Evolutionary conservation across 768 basidiomycete species (phyloP).

Genomic region (Candolleomyces eurysporus): DNA sequence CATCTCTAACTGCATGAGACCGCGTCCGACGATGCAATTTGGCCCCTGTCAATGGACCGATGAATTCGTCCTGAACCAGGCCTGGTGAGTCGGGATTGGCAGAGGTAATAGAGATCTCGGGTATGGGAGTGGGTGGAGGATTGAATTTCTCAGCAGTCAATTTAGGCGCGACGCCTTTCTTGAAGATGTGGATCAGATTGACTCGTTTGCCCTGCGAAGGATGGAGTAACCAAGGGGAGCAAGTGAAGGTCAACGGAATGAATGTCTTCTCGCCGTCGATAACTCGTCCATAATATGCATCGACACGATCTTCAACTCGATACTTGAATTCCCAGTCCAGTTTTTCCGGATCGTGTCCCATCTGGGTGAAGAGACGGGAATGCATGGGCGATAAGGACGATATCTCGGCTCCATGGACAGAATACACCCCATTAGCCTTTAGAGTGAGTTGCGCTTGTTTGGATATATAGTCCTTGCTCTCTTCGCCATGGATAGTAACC

Average conservation of each 20-base stretch:
- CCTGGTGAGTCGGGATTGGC: neutral
- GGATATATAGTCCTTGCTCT: slow-evolving; percentile 71
- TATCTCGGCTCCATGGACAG: slow-evolving; percentile 65
- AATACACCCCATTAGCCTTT: slow-evolving; percentile 74
- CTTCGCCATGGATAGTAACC: slow-evolving; percentile 64
- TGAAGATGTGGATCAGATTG: slow-evolving; percentile 66
- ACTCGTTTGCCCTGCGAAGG: slow-evolving; percentile 65
- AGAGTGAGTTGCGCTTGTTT: slow-evolving; percentile 70
- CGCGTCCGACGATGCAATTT: neutral
- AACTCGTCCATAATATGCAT: slow-evolving; percentile 42
- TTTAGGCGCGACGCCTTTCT: slow-evolving; percentile 68
- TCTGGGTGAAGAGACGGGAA: neutral
- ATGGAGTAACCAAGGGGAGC: slow-evolving; percentile 66
- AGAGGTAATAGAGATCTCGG: neutral
- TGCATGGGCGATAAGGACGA: slow-evolving; percentile 23
- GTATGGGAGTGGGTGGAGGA: slow-evolving; percentile 19
- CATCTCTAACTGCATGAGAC: neutral
- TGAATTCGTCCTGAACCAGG: neutral
- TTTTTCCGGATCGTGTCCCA: slow-evolving; percentile 28
- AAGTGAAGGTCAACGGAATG: slow-evolving; percentile 72
- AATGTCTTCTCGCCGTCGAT: slow-evolving; percentile 70
- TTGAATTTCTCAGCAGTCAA: slow-evolving; percentile 60
- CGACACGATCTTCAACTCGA: slow-evolving; percentile 59
- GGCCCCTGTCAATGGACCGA: neutral
- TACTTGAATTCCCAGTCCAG: slow-evolving; percentile 82